Percentiles rank a stretch among this genome's conserved stretches.
These are phyloP conservation scores for Suhomyces terraborum DNA, from an alignment of 1,139 yeast genomes.

Conservation along the genomic window DNA sequence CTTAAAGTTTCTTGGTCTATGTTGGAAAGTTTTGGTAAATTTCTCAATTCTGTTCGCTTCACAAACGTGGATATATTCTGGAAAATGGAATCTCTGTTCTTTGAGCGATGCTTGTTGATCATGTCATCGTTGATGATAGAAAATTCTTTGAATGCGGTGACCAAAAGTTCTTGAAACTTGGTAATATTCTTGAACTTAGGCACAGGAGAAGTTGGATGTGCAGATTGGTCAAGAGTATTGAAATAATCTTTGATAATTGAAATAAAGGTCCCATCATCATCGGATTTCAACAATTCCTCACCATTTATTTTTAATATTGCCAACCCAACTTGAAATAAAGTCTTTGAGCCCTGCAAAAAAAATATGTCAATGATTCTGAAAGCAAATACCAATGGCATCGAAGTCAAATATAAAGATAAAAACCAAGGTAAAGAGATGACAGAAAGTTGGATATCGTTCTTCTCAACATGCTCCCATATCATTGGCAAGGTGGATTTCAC, in stretches of 20 bases:
- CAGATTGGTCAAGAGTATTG: conserved; percentile 72
- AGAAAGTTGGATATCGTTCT: conserved; percentile 86
- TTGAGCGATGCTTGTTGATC: conserved; percentile 68
- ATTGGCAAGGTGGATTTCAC: conserved; percentile 90
- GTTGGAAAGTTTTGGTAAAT: conserved; percentile 71
- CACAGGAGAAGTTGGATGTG: conserved; percentile 72
- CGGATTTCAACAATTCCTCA: conserved; percentile 73
- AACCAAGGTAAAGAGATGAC: conserved; percentile 98
- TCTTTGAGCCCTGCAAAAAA: conserved; percentile 86
- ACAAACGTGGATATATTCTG: conserved; percentile 88
- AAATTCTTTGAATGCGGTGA: conserved; percentile 91
- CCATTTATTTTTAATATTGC: conserved; percentile 88
- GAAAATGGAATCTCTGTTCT: conserved; percentile 74
- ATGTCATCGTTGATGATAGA: conserved; percentile 73
- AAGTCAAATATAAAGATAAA: conserved; percentile 80
- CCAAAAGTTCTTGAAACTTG: conserved; percentile 85
- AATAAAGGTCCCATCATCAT: conserved; percentile 92
- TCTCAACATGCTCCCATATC: conserved; percentile 77
- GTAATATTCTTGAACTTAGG: conserved; percentile 68
- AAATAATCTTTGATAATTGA: conserved; percentile 83
- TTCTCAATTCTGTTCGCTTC: conserved; percentile 86
- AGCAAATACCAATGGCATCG: conserved; percentile 94
- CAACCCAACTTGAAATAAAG: conserved; percentile 88
- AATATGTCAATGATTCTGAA: conserved; percentile 90
- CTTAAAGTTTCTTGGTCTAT: conserved; percentile 61